Conservation (phyloP, 345 rosid genomes). For the Durio zibethinus region DNA sequence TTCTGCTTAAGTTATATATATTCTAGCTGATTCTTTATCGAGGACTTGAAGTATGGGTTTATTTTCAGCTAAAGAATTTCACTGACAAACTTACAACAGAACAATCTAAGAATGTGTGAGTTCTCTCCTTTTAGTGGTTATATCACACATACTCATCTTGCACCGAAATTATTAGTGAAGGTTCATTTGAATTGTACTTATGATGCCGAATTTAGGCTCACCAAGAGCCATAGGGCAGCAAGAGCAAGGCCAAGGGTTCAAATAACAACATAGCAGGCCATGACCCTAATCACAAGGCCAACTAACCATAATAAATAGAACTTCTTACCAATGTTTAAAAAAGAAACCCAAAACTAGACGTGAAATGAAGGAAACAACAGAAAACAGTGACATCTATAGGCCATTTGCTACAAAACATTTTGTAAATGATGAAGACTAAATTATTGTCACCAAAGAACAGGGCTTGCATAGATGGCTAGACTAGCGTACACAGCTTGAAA, state of each 20-base stretch:
- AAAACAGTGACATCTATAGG: constrained; percentile 1
- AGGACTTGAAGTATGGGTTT: not conserved
- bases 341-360: not conserved
- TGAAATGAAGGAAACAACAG: not conserved
- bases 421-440: not conserved
- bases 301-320: not conserved
- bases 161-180: not conserved
- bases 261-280: not conserved
- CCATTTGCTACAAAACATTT: not conserved
- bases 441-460: not conserved
- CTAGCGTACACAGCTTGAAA: constrained; percentile 7
- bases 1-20: not conserved
- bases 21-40: not conserved
- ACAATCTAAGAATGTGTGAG: not conserved
- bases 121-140: not conserved
- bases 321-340: not conserved
- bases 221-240: not conserved
- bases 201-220: not conserved
- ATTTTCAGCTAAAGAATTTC: constrained; percentile 8
- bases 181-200: not conserved
- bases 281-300: not conserved
- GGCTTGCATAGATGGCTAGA: constrained; percentile 4
- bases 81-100: not conserved
- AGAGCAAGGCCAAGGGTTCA: not conserved
- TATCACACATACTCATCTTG: not conserved